Evolutionary conservation across 129 eudicot species (phyloP), one percentile per base, ranked within the genome.

Genomic region (Lactuca saligna): DNA sequence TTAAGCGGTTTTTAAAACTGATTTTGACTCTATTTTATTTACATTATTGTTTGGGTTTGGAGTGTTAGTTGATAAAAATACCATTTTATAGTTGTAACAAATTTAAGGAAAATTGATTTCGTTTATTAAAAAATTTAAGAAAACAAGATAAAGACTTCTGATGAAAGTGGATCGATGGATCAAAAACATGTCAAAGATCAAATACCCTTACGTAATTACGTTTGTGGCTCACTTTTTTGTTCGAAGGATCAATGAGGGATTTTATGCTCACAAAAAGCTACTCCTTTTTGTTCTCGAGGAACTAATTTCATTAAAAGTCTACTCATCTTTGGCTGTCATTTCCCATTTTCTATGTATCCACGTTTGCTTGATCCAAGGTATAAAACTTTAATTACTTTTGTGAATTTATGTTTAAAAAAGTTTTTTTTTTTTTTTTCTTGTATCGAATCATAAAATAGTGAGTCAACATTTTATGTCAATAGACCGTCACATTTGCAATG

Each of bases 251-350:
- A 79, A 79, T 61, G 66, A 57, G 65, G 74, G 82, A 79, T 79
- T 72, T 79, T 83, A 83, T 83, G 82, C 82, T 69, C 74, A 42
- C 25, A 51, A 67, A 75, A 83, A 75, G 78, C 67, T 53, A 63
- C 60, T 53, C 64, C 65, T 61, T 65, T 65, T 71, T 60, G 76
- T 75, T 56, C 58, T 58, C 39, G 32, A 50, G 74, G 84, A 71
- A 79, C 79, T 62, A 63, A 75, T 83, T 75, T 77, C 55, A 8
- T 38, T 58, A 41, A 62, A 68, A 69, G 80, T 61, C 80, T 61
- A 69, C 70, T 57, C 68, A 64, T 48, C 65, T 74, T 75, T 49
- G 69, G 80, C 62, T 68, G 77, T 51, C 78, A 62, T 57, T 54
- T 61, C 39, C 39, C 14, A 38, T 72, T 59, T 68, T 59, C n/a